phyloP scores from a whole-genome alignment of 495 filamentous ascomycete genomes.

The Lindgomyces ingoldianus region DNA sequence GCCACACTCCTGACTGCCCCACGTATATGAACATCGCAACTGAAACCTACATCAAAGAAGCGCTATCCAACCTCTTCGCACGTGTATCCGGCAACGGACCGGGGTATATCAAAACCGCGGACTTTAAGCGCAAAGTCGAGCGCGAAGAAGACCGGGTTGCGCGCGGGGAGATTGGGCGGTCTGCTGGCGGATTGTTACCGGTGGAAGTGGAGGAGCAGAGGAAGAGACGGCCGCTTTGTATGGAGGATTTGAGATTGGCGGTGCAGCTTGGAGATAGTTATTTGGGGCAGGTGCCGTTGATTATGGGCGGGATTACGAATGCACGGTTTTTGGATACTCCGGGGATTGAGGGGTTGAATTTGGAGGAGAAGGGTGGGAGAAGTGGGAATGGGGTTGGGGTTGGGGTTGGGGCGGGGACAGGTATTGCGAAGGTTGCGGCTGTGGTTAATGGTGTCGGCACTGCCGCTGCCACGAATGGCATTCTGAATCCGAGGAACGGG shows the following conservation, averaged over 20 bases:
- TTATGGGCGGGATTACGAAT: conserved; percentile 66
- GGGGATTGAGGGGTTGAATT: conserved; percentile 11
- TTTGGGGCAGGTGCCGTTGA: conserved; percentile 73
- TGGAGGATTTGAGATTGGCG: conserved; percentile 76
- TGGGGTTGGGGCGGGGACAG: neutral
- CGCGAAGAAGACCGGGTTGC: conserved; percentile 69
- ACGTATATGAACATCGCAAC: conserved; percentile 87
- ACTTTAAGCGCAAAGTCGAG: conserved; percentile 70
- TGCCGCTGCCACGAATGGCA: conserved; percentile 2
- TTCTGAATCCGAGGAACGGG: too few relatives aligned
- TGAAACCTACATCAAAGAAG: conserved; percentile 89
- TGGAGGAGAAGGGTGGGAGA: neutral
- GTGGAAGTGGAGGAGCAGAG: conserved; percentile 70
- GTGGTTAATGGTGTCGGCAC: neutral
- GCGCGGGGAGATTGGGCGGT: conserved; percentile 64
- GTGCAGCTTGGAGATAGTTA: conserved; percentile 72
- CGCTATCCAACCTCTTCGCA: conserved; percentile 73
- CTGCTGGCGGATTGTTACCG: conserved; percentile 74
- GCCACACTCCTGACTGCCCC: conserved; percentile 69
- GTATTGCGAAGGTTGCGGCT: neutral
- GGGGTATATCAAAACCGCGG: conserved; percentile 74
- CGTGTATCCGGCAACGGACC: conserved; percentile 79
- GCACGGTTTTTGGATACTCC: conserved; percentile 68
- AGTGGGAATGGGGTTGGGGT: too few relatives aligned
- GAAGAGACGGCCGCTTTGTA: conserved; percentile 66